Evolutionary conservation across 1,284 basidiomycete genomes (phyloP), one percentile per base, ranked within the genome.

Genomic region (Phellopilus nigrolimitatus): DNA sequence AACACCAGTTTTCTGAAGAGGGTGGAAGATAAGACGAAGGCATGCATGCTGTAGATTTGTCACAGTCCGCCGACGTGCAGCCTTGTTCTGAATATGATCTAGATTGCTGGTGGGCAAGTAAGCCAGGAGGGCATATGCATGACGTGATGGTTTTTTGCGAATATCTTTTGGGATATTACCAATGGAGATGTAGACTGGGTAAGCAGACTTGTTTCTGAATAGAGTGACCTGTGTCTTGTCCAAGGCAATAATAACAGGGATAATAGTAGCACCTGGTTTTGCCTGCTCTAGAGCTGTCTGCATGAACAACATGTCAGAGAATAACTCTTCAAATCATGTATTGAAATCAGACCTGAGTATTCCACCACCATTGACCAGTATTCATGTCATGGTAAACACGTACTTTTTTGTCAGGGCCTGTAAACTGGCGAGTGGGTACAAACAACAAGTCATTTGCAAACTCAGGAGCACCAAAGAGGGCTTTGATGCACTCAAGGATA

Each of bases 111-210:
- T 40, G 1, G 61, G 54, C 0, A 65, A 53, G 42, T 64, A 64
- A n/a, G 41, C 60, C 3, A 66, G 40, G 3, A 64, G 55, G 10
- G 65, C 56, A 34, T 54, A 57, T 7, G 57, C 60, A 17, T 56
- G 56, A 15, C 48, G 36, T 1, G 50, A 51, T 0, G 61, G 56
- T 38, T 59, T 57, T 15, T 54, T 45, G 1, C 52, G 58, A 10
- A 61, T 45, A n/a, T 45, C 39, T 27, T 56, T 57, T 1, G 60
- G 55, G 1, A 66, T 56, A 48, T 64, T 64, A 0, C 60, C 64
- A 30, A 65, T 46, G 3, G 61, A 62, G 9, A 66, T 40, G 33
- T 63, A 62, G 1, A 64, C 59, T 0, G 60, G 63, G 31, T 61
- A 64, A 1, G 60, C 61, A 3, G 40, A 38, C 12, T 57, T 58